Evolutionary conservation across 805 yeast genomes (phyloP).

Genomic region (Teunomyces kruisii): DNA sequence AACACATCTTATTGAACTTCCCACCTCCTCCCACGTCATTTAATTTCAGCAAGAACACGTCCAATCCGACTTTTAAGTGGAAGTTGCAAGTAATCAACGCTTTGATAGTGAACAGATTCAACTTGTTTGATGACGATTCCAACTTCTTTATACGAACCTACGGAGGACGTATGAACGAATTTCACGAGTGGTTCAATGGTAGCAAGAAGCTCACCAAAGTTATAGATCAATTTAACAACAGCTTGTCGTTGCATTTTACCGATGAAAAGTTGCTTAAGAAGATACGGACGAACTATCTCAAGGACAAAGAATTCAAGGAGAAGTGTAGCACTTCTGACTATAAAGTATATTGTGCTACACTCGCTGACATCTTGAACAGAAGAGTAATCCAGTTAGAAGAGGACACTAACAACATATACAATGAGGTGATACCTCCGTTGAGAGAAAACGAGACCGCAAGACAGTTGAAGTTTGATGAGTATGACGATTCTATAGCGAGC

Average conservation of each 20-base stretch:
- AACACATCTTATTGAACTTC: slow-evolving; percentile 23
- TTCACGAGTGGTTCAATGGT: slow-evolving; percentile 27
- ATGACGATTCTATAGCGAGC: slow-evolving; percentile 33
- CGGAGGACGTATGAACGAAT: slow-evolving; percentile 25
- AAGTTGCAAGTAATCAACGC: slow-evolving; percentile 28
- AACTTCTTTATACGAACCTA: slow-evolving; percentile 24
- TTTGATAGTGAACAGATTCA: slow-evolving; percentile 29
- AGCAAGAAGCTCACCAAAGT: slow-evolving; percentile 13
- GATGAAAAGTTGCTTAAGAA: slow-evolving; percentile 26
- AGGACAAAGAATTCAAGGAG: slow-evolving; percentile 2
- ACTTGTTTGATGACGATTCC: slow-evolving; percentile 17
- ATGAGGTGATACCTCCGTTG: slow-evolving; percentile 18
- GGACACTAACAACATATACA: slow-evolving; percentile 12
- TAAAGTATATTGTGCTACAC: slow-evolving; percentile 24
- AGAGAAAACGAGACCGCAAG: slow-evolving; percentile 28
- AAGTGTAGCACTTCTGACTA: slow-evolving; percentile 17
- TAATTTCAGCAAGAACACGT: slow-evolving; percentile 13
- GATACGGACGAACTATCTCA: slow-evolving; percentile 16
- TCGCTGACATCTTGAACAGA: slow-evolving; percentile 26
- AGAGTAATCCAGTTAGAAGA: slow-evolving; percentile 21
- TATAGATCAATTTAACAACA: slow-evolving; percentile 20
- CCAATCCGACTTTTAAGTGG: slow-evolving; percentile 30
- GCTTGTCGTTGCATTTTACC: slow-evolving; percentile 15
- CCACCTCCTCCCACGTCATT: slow-evolving; percentile 20
- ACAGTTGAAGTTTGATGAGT: slow-evolving; percentile 32